These are phyloP conservation scores for Pelargonium australe DNA, from an alignment of 441 rosid genomes.

Conservation along the genomic window DNA sequence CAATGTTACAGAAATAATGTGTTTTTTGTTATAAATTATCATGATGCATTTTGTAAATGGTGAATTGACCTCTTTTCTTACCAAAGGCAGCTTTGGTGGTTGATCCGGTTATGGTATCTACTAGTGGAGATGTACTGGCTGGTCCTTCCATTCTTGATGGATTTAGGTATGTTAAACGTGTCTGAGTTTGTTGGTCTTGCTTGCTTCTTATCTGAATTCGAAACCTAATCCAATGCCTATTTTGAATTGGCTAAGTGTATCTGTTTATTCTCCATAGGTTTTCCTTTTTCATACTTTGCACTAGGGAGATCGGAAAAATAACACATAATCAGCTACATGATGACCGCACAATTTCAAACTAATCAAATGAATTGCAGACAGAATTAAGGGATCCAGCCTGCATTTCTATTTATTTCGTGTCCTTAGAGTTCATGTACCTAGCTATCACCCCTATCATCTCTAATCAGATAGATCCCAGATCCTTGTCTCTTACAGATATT, in stretches of 20 bases:
- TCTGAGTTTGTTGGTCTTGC: not conserved
- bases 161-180: constrained; percentile 43
- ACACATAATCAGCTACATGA: not conserved
- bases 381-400: too few species aligned
- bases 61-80: constrained; percentile 29
- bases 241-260: too few species aligned
- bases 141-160: constrained; percentile 65
- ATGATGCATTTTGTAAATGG: constrained; percentile 16
- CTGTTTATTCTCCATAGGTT: too few species aligned
- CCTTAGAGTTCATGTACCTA: too few species aligned
- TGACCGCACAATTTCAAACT: too few species aligned
- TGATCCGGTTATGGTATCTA: constrained; percentile 98
- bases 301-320: not conserved
- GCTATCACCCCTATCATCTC: too few species aligned
- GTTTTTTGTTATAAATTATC: not conserved
- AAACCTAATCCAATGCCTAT: too few species aligned
- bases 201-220: not conserved
- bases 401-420: too few species aligned
- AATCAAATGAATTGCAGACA: too few species aligned
- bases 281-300: too few species aligned
- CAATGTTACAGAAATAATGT: not conserved
- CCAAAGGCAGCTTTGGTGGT: constrained; percentile 83
- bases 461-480: too few species aligned
- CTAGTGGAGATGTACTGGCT: constrained; percentile 90
- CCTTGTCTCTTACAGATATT: too few species aligned